Conservation (phyloP, 257 asterid genomes). For the Perilla frutescens region DNA sequence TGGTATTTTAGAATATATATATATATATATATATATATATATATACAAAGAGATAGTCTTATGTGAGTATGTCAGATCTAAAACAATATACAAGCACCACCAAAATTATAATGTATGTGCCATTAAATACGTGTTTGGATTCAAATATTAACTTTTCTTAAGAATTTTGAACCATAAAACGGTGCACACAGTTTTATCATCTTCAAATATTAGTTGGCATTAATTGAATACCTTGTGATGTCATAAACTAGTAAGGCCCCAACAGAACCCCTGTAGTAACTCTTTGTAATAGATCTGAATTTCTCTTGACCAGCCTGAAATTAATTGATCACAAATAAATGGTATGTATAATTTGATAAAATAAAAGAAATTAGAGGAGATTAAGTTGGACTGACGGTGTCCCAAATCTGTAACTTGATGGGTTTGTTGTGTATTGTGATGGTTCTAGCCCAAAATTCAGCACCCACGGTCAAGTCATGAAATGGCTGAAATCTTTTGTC, state of each 20-base stretch:
- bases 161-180: too few species aligned
- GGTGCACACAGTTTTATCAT: too few species aligned
- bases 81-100: too few species aligned
- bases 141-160: too few species aligned
- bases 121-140: too few species aligned
- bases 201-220: too few species aligned
- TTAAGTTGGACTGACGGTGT: slow-evolving; percentile 52
- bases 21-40: too few species aligned
- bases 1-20: too few species aligned
- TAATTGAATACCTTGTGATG: slow-evolving; percentile 65
- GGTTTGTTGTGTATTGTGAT: slow-evolving; percentile 74
- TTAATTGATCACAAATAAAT: not conserved
- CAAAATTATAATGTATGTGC: too few species aligned
- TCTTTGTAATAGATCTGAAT: slow-evolving; percentile 78
- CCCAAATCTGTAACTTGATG: slow-evolving; percentile 84
- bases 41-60: too few species aligned
- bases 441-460: slow-evolving; percentile 79
- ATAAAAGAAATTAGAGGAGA: not conserved
- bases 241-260: slow-evolving; percentile 91
- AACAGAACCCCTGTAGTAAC: slow-evolving; percentile 86
- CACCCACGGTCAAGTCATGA: slow-evolving; percentile 83
- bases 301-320: slow-evolving; percentile 90
- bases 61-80: too few species aligned
- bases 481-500: slow-evolving; percentile 86
- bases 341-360: not conserved